Evolutionary conservation across 169 alveolate genomes (phyloP).

Genomic region (Cryptosporidium xiaoi): DNA sequence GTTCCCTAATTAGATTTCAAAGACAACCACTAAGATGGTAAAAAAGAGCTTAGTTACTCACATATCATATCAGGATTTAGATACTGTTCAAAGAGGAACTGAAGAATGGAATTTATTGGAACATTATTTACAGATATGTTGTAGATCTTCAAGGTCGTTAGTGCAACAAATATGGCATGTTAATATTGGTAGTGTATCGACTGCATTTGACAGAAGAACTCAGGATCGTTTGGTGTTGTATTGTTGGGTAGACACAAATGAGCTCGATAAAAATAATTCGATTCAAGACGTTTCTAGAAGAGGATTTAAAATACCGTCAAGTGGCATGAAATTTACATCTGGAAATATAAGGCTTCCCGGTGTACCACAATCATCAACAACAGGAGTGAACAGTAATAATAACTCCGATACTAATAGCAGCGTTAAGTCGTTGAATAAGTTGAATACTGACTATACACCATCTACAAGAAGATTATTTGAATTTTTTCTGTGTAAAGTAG

Average conservation of each 20-base stretch:
- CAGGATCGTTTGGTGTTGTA: conserved; percentile 83
- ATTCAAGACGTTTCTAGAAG: conserved; percentile 88
- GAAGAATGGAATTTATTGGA: conserved; percentile 70
- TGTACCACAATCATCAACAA: conserved; percentile 39
- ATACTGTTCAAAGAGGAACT: conserved; percentile 71
- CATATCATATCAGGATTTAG: conserved; percentile 57
- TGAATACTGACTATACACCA: conserved; percentile 72
- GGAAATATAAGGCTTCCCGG: conserved; percentile 87
- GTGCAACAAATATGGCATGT: conserved; percentile 73
- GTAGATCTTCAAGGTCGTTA: conserved; percentile 67
- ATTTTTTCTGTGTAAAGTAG: conserved; percentile 89
- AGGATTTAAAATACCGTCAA: conserved; percentile 85
- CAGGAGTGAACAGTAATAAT: background rate
- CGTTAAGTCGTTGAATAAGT: conserved; percentile 12
- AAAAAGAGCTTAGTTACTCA: conserved; percentile 54
- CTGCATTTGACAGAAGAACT: conserved; percentile 72
- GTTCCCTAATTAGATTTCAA: background rate
- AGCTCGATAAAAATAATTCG: conserved; percentile 86
- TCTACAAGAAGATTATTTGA: conserved; percentile 82
- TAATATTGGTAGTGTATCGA: conserved; percentile 42
- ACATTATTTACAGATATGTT: conserved; percentile 68
- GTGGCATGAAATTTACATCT: conserved; percentile 86
- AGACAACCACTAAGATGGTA: conserved; percentile 7
- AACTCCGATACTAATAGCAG: background rate
- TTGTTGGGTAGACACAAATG: conserved; percentile 85